Evolutionary conservation across 768 basidiomycete species (phyloP), one percentile per base, ranked within the genome.

Genomic region (Basidioascus undulatus): DNA sequence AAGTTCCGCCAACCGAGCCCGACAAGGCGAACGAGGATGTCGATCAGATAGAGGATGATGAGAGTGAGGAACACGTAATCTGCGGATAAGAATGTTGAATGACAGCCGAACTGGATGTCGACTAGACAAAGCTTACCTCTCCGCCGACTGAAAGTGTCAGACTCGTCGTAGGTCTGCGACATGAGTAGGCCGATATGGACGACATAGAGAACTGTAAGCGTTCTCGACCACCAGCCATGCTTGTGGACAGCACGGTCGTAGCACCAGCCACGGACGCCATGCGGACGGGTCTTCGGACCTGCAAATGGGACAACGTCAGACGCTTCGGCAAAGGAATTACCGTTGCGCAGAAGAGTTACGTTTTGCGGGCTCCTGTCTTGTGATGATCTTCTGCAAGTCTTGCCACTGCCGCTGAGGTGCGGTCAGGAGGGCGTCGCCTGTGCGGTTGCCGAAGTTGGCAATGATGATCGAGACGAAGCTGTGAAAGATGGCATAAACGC

Each of bases 321-420:
- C n/a, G n/a, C n/a, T n/a, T n/a, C n/a, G n/a, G n/a, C n/a, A n/a
- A n/a, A n/a, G n/a, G n/a, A n/a, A n/a, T n/a, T n/a, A n/a, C n/a
- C n/a, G n/a, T n/a, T n/a, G n/a, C n/a, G n/a, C n/a, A n/a, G n/a
- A n/a, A n/a, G n/a, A n/a, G n/a, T n/a, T n/a, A 20, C 82, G 62
- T 51, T 77, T 79, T 1, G 83, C 80, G 1, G 87, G 86, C 19
- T 69, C 67, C 53, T 92, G 83, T 18, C 82, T 73, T 42, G 65
- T 74, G 56, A 96, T 75, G 36, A 87, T 64, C 53, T 82, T 86
- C 47, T 82, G 71, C 18, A 96, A 59, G 57, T 92, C 84, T 43
- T 86, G 79, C 87, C 87, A 96, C 55, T 84, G 82, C 41, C 77
- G 65, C 50, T 94, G 89, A 13, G 83, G 66, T 42, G 74, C 67